Conservation (phyloP, 2,329 filamentous ascomycete genomes). For the Colletotrichum theobromicola region DNA sequence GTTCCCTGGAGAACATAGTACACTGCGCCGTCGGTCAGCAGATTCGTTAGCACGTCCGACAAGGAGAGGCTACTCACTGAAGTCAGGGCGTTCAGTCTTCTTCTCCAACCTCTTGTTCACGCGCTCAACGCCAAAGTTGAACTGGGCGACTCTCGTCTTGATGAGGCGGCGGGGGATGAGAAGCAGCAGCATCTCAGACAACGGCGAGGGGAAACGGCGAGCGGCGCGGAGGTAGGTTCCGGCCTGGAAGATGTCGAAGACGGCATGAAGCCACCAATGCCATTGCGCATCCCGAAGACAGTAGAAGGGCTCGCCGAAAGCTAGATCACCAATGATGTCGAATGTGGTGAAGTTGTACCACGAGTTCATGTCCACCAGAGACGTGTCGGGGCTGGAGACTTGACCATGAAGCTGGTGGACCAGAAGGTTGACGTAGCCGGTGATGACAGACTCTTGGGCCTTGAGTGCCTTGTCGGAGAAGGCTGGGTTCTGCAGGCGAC, state of each 20-base stretch:
- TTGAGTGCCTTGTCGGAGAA: constrained; percentile 34
- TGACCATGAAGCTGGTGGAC: constrained; percentile 23
- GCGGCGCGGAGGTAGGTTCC: constrained; percentile 15
- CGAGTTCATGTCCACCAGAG: constrained; percentile 26
- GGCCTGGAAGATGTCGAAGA: constrained; percentile 26
- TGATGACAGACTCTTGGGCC: constrained; percentile 33
- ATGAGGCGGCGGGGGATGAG: constrained; percentile 13
- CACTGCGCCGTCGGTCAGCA: neutral
- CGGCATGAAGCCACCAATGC: constrained; percentile 30
- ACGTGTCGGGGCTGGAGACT: neutral
- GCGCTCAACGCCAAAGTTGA: constrained; percentile 13
- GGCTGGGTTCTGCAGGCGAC: constrained; percentile 29
- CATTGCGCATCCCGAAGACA: constrained; percentile 27
- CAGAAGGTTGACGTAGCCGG: constrained; percentile 30
- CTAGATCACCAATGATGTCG: constrained; percentile 34
- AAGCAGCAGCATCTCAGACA: constrained; percentile 9
- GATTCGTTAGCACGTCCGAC: too few relatives aligned
- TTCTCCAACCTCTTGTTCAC: constrained; percentile 6
- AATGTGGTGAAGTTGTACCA: constrained; percentile 35
- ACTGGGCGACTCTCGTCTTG: constrained; percentile 9
- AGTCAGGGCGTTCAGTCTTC: constrained; percentile 4
- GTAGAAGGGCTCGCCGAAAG: constrained; percentile 33
- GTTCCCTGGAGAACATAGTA: constrained; percentile 9
- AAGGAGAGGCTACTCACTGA: neutral
- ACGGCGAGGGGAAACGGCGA: constrained; percentile 6